Evolutionary conservation across 2,329 filamentous ascomycete species (phyloP), one percentile per base, ranked within the genome.

Genomic region (Hymenotorrendiella dingleyae): DNA sequence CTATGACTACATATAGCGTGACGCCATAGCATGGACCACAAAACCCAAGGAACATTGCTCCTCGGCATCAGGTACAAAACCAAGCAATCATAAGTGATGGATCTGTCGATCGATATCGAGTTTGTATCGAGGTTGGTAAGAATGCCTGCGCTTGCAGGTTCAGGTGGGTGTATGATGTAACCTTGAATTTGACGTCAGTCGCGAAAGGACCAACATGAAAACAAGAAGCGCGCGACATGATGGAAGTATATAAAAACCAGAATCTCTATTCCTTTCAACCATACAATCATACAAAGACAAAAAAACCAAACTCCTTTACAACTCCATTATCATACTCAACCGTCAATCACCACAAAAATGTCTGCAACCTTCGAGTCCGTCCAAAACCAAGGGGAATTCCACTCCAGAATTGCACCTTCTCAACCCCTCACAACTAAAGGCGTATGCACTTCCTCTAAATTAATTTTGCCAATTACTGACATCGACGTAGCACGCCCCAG

Each of bases 401-500:
- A 67, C 51, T 69, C 71, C 48, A 67, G 65, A 17, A 66, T 76
- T 2, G 64, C 68, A 9, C 71, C 67, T 6, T 64, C 72, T 4
- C 68, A 75, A 52, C 79, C 78, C 11, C 54, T 77, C 33, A 72
- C 69, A 21, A 73, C 64, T 12, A 36, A 36, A 28, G 40, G 40
- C 10, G 30, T 36, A 29, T 19, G 40, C 29, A 19, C 24, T 26
- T 16, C 17, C 22, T 10, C 7, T 11, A 22, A 22, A 2, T n/a
- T 21, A 10, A 9, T 7, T 28, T 20, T 11, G 9, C 8, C 21
- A 3, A 21, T 3, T 36, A 27, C 49, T 52, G 42, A 53, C 33
- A 42, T 9, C 32, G 24, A n/a, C 24, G 6, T 52, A 85, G 80
- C 82, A 87, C 62, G 70, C 78, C 57, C 72, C 74, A 3, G 82